Evolutionary conservation across 768 basidiomycete species (phyloP).

Genomic region (Boletales sp.): DNA sequence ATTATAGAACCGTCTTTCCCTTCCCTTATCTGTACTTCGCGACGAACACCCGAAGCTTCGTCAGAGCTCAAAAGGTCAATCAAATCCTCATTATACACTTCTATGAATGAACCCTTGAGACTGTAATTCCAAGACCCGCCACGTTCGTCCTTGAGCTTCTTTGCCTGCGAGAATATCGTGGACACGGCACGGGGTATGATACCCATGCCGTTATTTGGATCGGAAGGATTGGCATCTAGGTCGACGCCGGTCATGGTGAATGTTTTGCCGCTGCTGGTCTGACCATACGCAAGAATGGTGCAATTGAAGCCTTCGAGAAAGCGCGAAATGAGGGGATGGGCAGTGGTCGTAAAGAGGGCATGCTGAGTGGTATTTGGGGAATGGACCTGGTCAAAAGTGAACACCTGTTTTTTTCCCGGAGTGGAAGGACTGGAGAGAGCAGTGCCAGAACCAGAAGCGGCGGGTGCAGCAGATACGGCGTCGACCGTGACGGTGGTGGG

Average conservation of each 20-base stretch:
- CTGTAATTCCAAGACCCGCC: constrained; percentile 71
- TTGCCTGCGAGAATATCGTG: constrained; percentile 77
- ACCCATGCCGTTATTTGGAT: constrained; percentile 82
- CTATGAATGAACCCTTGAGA: constrained; percentile 91
- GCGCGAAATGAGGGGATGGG: constrained; percentile 78
- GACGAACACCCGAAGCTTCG: constrained; percentile 59
- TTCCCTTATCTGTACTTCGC: constrained; percentile 94
- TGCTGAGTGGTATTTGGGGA: constrained; percentile 82
- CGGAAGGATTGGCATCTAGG: constrained; percentile 81
- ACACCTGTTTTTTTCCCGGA: constrained; percentile 74
- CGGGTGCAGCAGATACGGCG: constrained; percentile 49
- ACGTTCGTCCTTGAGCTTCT: constrained; percentile 74
- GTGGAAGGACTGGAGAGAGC: constrained; percentile 45
- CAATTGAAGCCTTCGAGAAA: constrained; percentile 96
- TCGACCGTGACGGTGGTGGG: constrained; percentile 83
- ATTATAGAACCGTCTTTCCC: constrained; percentile 96
- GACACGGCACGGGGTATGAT: constrained; percentile 94
- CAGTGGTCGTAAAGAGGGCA: constrained; percentile 80
- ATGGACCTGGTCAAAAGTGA: constrained; percentile 94
- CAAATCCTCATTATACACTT: constrained; percentile 98
- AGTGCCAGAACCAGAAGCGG: constrained; percentile 48
- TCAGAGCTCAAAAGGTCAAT: constrained; percentile 87
- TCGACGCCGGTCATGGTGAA: constrained; percentile 98
- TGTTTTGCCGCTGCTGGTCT: constrained; percentile 34
- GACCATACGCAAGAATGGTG: constrained; percentile 46